Percentiles rank a stretch among this genome's conserved stretches.
Evolutionary conservation across 805 yeast species (phyloP).

Genomic region (Cyberlindnera subsufficiens): DNA sequence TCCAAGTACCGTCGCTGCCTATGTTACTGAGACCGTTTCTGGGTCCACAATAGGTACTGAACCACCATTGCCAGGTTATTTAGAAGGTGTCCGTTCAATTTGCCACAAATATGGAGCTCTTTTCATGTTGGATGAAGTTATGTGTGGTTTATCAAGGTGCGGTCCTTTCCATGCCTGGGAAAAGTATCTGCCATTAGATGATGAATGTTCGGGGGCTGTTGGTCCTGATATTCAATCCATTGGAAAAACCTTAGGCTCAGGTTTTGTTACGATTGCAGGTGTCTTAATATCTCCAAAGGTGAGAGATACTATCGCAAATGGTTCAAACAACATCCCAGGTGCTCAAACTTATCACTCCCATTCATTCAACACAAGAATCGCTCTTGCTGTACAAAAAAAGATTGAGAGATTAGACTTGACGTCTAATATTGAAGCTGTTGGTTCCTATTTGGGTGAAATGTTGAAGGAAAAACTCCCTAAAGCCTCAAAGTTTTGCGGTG

Average conservation of each 20-base stretch:
- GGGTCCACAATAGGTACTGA: slow-evolving; percentile 43
- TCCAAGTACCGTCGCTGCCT: slow-evolving; percentile 37
- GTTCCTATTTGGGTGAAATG: slow-evolving; percentile 36
- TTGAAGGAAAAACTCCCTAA: slow-evolving; percentile 25
- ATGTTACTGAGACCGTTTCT: slow-evolving; percentile 39
- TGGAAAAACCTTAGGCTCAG: slow-evolving; percentile 44
- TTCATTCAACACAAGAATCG: slow-evolving; percentile 40
- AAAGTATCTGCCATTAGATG: neutral
- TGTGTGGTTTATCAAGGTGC: slow-evolving; percentile 51
- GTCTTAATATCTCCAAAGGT: slow-evolving; percentile 32
- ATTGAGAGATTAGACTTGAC: slow-evolving; percentile 31
- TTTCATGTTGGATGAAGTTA: slow-evolving; percentile 46
- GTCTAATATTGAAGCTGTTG: slow-evolving; percentile 35
- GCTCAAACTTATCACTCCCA: slow-evolving; percentile 47
- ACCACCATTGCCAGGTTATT: slow-evolving; percentile 38
- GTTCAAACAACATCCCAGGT: slow-evolving; percentile 28
- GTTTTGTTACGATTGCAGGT: slow-evolving; percentile 42
- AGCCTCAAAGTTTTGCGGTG: slow-evolving; percentile 35
- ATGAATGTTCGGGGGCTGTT: slow-evolving; percentile 26
- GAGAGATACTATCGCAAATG: slow-evolving; percentile 27
- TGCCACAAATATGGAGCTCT: slow-evolving; percentile 47
- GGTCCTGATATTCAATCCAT: slow-evolving; percentile 44
- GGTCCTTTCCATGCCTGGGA: slow-evolving; percentile 44
- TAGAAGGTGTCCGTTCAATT: slow-evolving; percentile 38
- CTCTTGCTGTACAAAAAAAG: slow-evolving; percentile 38